Evolutionary conservation across 306 rosid genomes (phyloP).

Genomic region (Prunus padus): DNA sequence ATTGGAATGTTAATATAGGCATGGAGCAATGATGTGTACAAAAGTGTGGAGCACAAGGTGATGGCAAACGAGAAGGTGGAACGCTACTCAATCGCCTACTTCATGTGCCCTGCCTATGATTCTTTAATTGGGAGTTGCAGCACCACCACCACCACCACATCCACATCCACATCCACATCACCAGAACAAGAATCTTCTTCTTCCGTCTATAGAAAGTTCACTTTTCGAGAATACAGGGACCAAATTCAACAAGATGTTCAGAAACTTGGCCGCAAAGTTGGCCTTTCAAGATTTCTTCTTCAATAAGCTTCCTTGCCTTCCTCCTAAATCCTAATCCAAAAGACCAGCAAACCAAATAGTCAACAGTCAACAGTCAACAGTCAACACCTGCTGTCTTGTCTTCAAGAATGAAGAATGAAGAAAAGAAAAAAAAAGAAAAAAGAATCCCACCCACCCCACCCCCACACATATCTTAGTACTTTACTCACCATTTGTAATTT

Average conservation of each 20-base stretch:
- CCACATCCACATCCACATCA: too few species aligned
- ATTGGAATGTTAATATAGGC: conserved; percentile 43
- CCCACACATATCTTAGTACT: not conserved
- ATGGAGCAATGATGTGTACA: conserved; percentile 84
- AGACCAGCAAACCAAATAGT: not conserved
- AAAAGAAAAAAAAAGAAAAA: not conserved
- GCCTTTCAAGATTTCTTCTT: conserved; percentile 65
- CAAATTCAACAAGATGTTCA: conserved; percentile 78
- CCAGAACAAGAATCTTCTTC: conserved; percentile 66
- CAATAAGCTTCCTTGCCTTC: not conserved
- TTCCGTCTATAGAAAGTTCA: conserved; percentile 57
- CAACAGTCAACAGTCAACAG: not conserved
- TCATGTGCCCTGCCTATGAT: conserved; percentile 81
- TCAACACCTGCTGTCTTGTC: conserved; percentile 4
- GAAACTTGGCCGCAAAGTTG: conserved; percentile 66
- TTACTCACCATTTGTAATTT: not conserved
- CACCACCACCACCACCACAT: not conserved
- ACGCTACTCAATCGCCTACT: conserved; percentile 78
- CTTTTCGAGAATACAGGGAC: conserved; percentile 70
- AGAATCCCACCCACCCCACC: not conserved
- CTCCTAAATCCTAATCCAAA: not conserved
- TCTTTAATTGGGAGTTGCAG: conserved; percentile 62
- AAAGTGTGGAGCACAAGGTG: conserved; percentile 87
- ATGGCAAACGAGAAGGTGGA: conserved; percentile 53
- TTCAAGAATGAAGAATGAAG: not conserved